Conservation (phyloP, 2,329 filamentous ascomycete species). For the Diaporthe amygdali region DNA sequence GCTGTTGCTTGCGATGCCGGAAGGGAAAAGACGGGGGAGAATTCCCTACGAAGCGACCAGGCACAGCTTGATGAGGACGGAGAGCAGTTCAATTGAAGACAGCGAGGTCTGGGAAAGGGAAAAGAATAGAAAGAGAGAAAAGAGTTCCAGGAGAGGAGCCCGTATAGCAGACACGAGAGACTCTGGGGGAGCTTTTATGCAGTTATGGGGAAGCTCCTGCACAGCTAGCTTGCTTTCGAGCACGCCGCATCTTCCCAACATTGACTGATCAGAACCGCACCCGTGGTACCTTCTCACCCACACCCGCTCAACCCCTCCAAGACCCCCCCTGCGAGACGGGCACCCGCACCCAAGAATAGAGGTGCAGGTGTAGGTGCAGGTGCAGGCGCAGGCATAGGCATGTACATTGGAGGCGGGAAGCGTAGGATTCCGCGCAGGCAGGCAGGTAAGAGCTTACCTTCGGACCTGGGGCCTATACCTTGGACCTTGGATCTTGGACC, state of each 20-base stretch:
- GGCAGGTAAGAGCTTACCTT: neutral
- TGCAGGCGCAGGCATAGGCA: conserved; percentile 1
- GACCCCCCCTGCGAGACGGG: neutral
- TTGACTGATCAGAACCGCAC: neutral
- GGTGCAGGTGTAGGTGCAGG: neutral
- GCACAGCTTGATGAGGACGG: neutral
- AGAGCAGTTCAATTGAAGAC: neutral
- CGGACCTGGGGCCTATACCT: neutral
- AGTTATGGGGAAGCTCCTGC: conserved; percentile 1
- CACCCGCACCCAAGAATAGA: conserved; percentile 16
- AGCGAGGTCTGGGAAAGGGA: neutral
- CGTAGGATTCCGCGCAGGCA: neutral
- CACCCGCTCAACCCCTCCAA: neutral
- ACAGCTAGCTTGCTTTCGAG: conserved; percentile 1
- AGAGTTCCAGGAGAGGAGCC: neutral
- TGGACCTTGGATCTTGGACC: no score
- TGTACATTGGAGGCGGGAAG: neutral
- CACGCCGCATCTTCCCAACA: neutral
- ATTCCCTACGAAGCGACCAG: neutral
- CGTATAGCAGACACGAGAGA: neutral
- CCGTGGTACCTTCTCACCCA: neutral
- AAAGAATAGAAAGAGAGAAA: neutral
- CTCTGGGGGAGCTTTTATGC: conserved; percentile 1
- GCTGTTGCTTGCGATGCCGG: neutral
- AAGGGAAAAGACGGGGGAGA: neutral